Percentiles rank a stretch among this genome's conserved stretches.
Conservation (phyloP, 2,329 filamentous ascomycete species). For the Diaporthe vexans region DNA sequence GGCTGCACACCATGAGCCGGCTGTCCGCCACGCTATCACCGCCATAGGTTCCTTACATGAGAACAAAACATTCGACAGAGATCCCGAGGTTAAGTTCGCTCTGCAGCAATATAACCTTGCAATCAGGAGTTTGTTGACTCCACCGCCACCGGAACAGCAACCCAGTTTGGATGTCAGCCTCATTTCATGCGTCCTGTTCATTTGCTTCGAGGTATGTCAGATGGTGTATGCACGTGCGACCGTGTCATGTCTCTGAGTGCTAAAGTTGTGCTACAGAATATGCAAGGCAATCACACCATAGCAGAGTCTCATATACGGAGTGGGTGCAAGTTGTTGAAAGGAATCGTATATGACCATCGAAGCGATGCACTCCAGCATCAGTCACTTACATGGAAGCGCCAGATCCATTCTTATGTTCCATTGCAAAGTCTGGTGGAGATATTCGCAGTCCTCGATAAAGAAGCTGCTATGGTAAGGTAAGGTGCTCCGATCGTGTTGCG, state of each 20-base stretch:
- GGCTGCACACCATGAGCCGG: neutral
- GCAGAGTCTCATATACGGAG: conserved; percentile 10
- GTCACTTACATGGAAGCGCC: neutral
- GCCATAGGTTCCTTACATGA: conserved; percentile 15
- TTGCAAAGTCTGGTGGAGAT: neutral
- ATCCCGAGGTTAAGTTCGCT: neutral
- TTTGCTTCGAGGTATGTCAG: conserved; percentile 8
- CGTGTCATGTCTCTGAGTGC: neutral
- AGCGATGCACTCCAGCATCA: neutral
- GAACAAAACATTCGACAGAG: neutral
- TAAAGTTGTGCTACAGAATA: neutral
- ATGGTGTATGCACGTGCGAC: neutral
- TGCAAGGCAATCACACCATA: conserved; percentile 15
- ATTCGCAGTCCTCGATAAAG: neutral
- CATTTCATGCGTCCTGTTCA: conserved; percentile 12
- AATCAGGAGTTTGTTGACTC: neutral
- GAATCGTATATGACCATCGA: conserved; percentile 4
- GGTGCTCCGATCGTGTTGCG: neutral
- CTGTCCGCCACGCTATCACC: conserved; percentile 1
- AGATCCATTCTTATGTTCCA: neutral
- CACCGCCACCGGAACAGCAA: neutral
- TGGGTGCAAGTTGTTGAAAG: conserved; percentile 13
- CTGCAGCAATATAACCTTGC: neutral
- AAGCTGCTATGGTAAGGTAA: conserved; percentile 13
- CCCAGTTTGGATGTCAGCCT: neutral